These are phyloP conservation scores for Pezicula rhizophila DNA, from an alignment of 2,329 filamentous ascomycete species.

Conservation along the genomic window DNA sequence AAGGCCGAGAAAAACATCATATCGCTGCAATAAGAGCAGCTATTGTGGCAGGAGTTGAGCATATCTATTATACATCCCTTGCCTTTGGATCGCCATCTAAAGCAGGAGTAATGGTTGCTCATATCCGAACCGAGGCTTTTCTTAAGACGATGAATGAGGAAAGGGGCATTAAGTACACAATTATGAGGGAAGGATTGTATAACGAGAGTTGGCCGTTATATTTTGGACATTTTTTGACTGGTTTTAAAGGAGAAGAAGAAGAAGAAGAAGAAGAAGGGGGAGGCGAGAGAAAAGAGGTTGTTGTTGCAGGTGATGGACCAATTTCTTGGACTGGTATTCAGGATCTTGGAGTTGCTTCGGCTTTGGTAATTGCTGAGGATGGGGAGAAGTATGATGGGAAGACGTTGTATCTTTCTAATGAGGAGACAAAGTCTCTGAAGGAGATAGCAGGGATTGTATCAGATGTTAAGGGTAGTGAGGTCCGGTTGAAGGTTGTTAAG, in stretches of 20 bases:
- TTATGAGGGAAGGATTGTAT: slow-evolving; percentile 21
- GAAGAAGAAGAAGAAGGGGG: slow-evolving; percentile 3
- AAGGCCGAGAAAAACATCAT: slow-evolving; percentile 10
- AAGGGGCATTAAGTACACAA: slow-evolving; percentile 11
- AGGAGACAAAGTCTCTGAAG: slow-evolving; percentile 7
- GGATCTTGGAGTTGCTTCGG: slow-evolving; percentile 18
- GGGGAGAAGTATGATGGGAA: slow-evolving; percentile 11
- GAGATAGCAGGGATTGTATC: slow-evolving; percentile 15
- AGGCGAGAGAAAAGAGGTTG: slow-evolving; percentile 16
- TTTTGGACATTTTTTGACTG: slow-evolving; percentile 12
- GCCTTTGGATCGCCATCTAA: slow-evolving; percentile 6
- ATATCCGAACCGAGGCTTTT: slow-evolving; percentile 16
- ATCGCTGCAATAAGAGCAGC: slow-evolving; percentile 20
- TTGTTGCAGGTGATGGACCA: slow-evolving; percentile 20
- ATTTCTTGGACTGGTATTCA: slow-evolving; percentile 19
- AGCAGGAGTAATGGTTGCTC: slow-evolving; percentile 12
- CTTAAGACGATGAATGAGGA: slow-evolving; percentile 1
- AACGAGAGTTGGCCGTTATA: slow-evolving; percentile 23
- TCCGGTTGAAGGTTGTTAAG: slow-evolving; percentile 11
- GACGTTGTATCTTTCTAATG: slow-evolving; percentile 14
- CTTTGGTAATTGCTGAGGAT: slow-evolving; percentile 14
- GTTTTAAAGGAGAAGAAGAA: too few relatives aligned
- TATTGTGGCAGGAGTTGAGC: slow-evolving; percentile 24
- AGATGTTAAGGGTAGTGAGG: slow-evolving; percentile 7
- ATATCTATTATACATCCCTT: slow-evolving; percentile 29